Percentiles rank a stretch among this genome's conserved stretches.
Conservation (phyloP, 2,329 filamentous ascomycete species). For the Plectosphaerella sp. region DNA sequence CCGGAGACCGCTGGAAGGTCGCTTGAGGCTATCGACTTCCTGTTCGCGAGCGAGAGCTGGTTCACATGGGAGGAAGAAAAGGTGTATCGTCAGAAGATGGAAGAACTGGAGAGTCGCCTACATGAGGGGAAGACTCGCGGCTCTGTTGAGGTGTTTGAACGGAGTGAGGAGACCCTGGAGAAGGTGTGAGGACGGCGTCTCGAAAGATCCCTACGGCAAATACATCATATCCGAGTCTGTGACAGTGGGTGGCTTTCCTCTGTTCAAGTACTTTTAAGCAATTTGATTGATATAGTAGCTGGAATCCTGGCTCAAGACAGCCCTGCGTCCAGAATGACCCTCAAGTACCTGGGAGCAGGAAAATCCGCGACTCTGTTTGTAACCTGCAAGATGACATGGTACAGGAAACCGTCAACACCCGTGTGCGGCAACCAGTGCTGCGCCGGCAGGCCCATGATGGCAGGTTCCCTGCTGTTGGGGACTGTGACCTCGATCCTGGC, state of each 20-base stretch:
- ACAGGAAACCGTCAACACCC: neutral
- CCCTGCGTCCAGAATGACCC: neutral
- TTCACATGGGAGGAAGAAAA: slow-evolving; percentile 19
- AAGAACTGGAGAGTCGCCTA: neutral
- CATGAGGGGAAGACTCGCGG: neutral
- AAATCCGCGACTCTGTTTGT: neutral
- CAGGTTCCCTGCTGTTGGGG: neutral
- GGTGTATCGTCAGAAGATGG: neutral
- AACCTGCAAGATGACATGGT: slow-evolving; percentile 1
- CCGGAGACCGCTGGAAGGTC: slow-evolving; percentile 19
- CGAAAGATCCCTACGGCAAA: too few species aligned
- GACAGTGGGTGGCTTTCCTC: too few species aligned
- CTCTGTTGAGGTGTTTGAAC: neutral
- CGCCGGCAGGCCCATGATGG: neutral
- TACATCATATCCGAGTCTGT: too few species aligned
- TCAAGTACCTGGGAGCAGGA: neutral
- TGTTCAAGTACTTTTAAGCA: too few species aligned
- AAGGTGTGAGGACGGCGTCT: neutral
- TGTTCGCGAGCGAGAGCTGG: slow-evolving; percentile 16
- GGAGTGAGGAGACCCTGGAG: neutral
- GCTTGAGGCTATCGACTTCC: slow-evolving; percentile 18
- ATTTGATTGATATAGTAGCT: too few species aligned
- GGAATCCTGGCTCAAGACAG: too few species aligned
- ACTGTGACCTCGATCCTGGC: neutral
- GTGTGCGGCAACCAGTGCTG: neutral